A percentile compares a stretch with the other conserved stretches of the same genome.
These are phyloP conservation scores for Hypoxylon sp. DNA, from an alignment of 2,329 filamentous ascomycete genomes.

Conservation along the genomic window DNA sequence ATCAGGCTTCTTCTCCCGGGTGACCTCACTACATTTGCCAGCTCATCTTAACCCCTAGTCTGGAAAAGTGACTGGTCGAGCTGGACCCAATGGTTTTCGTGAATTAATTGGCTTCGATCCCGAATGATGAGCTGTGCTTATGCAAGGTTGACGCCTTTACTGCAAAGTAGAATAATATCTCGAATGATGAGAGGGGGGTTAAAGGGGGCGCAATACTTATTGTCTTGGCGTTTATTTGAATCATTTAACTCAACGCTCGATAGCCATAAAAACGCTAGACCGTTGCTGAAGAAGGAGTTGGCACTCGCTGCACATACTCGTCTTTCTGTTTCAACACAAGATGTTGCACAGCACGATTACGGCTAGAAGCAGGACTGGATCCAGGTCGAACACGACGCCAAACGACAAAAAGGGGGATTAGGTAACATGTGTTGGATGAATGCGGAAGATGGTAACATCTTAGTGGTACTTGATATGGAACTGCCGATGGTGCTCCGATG, in stretches of 20 bases:
- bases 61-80: constrained; percentile 40
- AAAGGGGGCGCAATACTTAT: constrained; percentile 28
- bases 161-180: constrained; percentile 17
- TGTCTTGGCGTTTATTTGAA: constrained; percentile 37
- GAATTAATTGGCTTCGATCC: constrained; percentile 45
- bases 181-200: constrained; percentile 23
- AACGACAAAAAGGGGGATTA: constrained; percentile 35
- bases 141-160: constrained; percentile 37
- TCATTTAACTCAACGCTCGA: constrained; percentile 26
- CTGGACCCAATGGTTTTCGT: constrained; percentile 39
- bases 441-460: constrained; percentile 38
- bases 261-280: constrained; percentile 1
- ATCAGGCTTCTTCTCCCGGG: constrained; percentile 42
- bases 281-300: background rate
- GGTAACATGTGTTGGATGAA: constrained; percentile 39
- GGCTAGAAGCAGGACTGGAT: constrained; percentile 37
- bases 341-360: constrained; percentile 40
- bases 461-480: constrained; percentile 40
- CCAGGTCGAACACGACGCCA: constrained; percentile 38
- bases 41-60: constrained; percentile 45
- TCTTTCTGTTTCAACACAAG: constrained; percentile 28
- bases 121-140: constrained; percentile 46
- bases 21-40: constrained; percentile 46
- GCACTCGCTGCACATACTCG: constrained; percentile 25
- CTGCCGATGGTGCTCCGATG: constrained; percentile 43